Evolutionary conservation across 2,329 filamentous ascomycete genomes (phyloP), one percentile per base, ranked within the genome.

Genomic region (Orbilia ellipsospora): DNA sequence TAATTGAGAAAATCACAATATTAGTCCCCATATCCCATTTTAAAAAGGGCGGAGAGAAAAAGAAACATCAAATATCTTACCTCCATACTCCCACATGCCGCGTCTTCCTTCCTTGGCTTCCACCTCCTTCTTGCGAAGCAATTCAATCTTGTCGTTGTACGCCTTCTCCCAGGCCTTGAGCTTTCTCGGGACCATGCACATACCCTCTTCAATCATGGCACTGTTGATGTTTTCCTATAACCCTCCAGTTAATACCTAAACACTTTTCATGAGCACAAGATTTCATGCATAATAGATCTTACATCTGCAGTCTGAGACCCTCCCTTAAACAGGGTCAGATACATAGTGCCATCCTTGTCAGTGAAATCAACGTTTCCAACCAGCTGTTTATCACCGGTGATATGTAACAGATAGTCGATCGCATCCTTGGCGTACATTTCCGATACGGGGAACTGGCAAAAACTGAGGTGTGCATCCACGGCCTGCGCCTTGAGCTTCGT

Each of bases 71-170:
- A 54, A 66, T 12, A 28, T n/a, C 72, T 75, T 57, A 75, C 72
- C 95, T 79, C 95, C 95, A 83, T 98, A 99, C 87, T 99, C 95
- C 94, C 94, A 99, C 88, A 97, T 95, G 51, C 95, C 95, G 78
- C 89, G 86, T 77, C 93, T 88, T 69, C 90, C 89, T 66, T 88
- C 85, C 87, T 96, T 97, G 42, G 87, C 86, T 85, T 96, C 90
- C 61, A 90, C 88, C 82, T 90, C 87, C 80, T 88, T 90, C 82
- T 89, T 88, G 77, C 97, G 83, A 51, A 93, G 88, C 40, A 91
- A 87, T 69, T 87, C 87, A 54, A 92, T 92, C 36, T 77, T 78
- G 31, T 79, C 76, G 20, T 60, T 69, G 23, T 79, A 79, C 7
- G 88, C 89, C 67, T 90, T 87, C 86, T 98, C 95, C 92, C 94